Percentiles rank a stretch among this genome's conserved stretches.
These are phyloP conservation scores for Gaultheria prostrata DNA, from an alignment of 148 eudicot genomes.

Conservation along the genomic window DNA sequence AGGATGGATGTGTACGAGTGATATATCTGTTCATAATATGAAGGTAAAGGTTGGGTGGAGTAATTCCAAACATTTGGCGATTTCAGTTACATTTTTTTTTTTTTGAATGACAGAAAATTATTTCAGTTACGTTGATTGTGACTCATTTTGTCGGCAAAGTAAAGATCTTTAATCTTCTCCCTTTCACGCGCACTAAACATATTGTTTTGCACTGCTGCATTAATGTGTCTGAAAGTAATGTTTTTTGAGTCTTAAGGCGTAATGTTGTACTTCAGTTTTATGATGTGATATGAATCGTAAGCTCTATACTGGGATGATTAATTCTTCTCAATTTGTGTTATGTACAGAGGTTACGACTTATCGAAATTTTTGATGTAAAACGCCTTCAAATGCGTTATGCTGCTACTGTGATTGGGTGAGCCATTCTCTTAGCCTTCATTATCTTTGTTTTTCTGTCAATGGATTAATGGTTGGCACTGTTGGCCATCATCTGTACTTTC, in stretches of 20 bases:
- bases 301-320: conserved; percentile 1
- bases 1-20: background rate
- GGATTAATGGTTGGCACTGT: conserved; percentile 7
- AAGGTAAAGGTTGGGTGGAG: background rate
- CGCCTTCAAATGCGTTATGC: conserved; percentile 98
- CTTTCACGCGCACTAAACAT: background rate
- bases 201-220: background rate
- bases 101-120: too few relatives aligned
- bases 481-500: conserved; percentile 28
- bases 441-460: background rate
- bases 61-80: background rate
- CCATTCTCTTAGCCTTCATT: background rate
- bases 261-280: background rate
- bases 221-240: background rate
- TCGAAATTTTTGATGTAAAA: conserved; percentile 90
- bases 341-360: conserved; percentile 80
- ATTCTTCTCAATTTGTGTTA: background rate
- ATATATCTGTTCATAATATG: background rate
- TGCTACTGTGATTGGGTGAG: conserved; percentile 81
- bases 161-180: background rate
- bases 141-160: background rate
- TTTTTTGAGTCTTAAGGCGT: background rate
- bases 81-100: too few relatives aligned
- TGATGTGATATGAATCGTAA: conserved; percentile 1
- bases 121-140: background rate